Evolutionary conservation across 371 early-diverging fungal genomes (phyloP), one percentile per base, ranked within the genome.

Genomic region (Rhizopus stolonifer): DNA sequence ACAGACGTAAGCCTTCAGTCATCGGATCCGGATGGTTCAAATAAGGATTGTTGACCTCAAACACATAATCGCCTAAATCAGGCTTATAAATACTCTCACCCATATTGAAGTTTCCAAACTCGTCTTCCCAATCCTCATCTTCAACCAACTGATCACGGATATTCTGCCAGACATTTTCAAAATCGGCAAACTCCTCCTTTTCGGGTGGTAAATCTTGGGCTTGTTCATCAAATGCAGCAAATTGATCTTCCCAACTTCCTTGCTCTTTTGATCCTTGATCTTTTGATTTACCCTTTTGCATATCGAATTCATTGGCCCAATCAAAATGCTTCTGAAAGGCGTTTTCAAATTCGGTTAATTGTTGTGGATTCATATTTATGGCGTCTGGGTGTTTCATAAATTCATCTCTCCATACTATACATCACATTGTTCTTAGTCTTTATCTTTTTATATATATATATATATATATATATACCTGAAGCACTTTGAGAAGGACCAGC

Each of bases 31-130:
- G 74, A 44, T 79, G 74, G 14, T 56, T 58, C 40, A 88, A 23
- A 59, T 81, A 94, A 6, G 88, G 91, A 58, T 94, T 94, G 38
- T 81, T 72, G 14, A 77, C 65, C 47, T 89, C 86, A 74, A 94
- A 94, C 32, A 76, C 77, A 54, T 93, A 93, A 21, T 82, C 80
- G 14, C 84, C 82, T 14, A 82, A 64, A 59, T 85, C 83, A 13
- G 83, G 81, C 31, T 80, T 79, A 59, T 73, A 78, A 15, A 72
- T 46, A 17, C 62, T 50, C 3, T 59, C 59, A 21, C 65, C 64
- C 11, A 34, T 43, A 18, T 56, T 65, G 23, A 81, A 61, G 18
- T 81, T 74, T 40, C 73, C 67, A 60, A 84, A 86, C 49, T 86
- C 83, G 34, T 74, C 70, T 18, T 82, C 82, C 85, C 85, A 86